phyloP scores from a whole-genome alignment of 2,329 filamentous ascomycete species.

The Huntiella savannae region DNA sequence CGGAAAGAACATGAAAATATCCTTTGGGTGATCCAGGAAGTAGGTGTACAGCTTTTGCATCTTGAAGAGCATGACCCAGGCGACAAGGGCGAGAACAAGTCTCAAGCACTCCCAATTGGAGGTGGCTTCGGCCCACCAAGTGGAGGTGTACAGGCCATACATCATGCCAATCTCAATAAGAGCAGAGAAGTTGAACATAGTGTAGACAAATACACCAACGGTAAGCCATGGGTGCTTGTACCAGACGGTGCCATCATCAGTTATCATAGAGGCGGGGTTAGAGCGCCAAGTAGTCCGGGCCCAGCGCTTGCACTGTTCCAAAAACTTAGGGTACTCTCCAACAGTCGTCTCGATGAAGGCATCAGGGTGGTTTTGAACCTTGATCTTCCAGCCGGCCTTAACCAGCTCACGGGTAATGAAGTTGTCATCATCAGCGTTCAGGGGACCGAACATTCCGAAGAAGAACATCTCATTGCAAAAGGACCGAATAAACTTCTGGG shows the following conservation, averaged over 20 bases:
- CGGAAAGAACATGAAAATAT: conserved; percentile 29
- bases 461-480: conserved; percentile 34
- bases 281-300: conserved; percentile 37
- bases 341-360: conserved; percentile 32
- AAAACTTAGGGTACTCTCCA: conserved; percentile 30
- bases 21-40: conserved; percentile 29
- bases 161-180: conserved; percentile 29
- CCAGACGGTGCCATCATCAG: conserved; percentile 7
- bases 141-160: conserved; percentile 13
- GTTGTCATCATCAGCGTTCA: conserved; percentile 42
- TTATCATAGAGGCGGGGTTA: conserved; percentile 29
- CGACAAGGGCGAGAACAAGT: conserved; percentile 12
- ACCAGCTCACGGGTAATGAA: conserved; percentile 37
- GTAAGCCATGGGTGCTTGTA: conserved; percentile 28
- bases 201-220: conserved; percentile 36
- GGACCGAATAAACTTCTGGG: conserved; percentile 21
- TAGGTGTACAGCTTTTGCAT: conserved; percentile 35
- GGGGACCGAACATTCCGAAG: conserved; percentile 23
- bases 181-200: conserved; percentile 35
- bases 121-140: conserved; percentile 5
- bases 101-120: background rate
- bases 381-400: conserved; percentile 29
- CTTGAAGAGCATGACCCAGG: conserved; percentile 38
- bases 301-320: conserved; percentile 36
- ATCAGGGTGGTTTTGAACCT: conserved; percentile 32